Evolutionary conservation across 108 stramenopile genomes (phyloP).

Genomic region (Mayamaea pseudoterrestris): DNA sequence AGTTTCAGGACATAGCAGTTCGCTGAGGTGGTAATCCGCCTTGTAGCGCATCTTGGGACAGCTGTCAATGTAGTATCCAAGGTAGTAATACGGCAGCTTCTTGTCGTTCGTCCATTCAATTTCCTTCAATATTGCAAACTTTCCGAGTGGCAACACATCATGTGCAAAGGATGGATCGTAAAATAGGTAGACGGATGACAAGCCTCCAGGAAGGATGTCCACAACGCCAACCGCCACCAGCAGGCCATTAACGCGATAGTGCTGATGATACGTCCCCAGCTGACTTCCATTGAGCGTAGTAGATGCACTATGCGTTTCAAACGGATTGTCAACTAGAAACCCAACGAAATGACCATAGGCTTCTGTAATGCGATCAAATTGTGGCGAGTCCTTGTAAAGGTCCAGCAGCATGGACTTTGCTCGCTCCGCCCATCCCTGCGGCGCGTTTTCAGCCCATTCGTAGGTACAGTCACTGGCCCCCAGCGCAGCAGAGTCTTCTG

Average conservation of each 20-base stretch:
- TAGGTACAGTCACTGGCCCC: slow-evolving; percentile 14
- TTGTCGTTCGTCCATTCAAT: slow-evolving; percentile 74
- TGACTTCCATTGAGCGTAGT: neutral
- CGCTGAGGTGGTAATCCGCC: slow-evolving; percentile 88
- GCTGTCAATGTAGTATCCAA: slow-evolving; percentile 93
- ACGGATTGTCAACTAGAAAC: slow-evolving; percentile 68
- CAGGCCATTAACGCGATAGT: slow-evolving; percentile 69
- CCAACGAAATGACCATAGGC: slow-evolving; percentile 30
- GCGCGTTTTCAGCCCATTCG: slow-evolving; percentile 4
- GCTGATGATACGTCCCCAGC: slow-evolving; percentile 81
- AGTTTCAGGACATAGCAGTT: slow-evolving; percentile 76
- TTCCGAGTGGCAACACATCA: slow-evolving; percentile 67
- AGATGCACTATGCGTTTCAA: slow-evolving; percentile 11
- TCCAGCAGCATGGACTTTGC: neutral
- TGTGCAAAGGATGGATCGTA: slow-evolving; percentile 79
- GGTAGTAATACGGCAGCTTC: slow-evolving; percentile 72
- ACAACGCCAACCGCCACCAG: slow-evolving; percentile 89
- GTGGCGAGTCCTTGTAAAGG: slow-evolving; percentile 1
- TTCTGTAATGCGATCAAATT: neutral
- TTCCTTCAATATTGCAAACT: slow-evolving; percentile 86
- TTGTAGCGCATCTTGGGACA: slow-evolving; percentile 96
- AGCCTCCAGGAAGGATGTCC: slow-evolving; percentile 83
- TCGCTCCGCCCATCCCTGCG: neutral
- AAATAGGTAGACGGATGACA: slow-evolving; percentile 92
- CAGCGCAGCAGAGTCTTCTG: slow-evolving; percentile 13